A percentile compares a stretch with the other conserved stretches of the same genome.
Conservation (phyloP, 306 rosid genomes). For the Quercus suber region DNA sequence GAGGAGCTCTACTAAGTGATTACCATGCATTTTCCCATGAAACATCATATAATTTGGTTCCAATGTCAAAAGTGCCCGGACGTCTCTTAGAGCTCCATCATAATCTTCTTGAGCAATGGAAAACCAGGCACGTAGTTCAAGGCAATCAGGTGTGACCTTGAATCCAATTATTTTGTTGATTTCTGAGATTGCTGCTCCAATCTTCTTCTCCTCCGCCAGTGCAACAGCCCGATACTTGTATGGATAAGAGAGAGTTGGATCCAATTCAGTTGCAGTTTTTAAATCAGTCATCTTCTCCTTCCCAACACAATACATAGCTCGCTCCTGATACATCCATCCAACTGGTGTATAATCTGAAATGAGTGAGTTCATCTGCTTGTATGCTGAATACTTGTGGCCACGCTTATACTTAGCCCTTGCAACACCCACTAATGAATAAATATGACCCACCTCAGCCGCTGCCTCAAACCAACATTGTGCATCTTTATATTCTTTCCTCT, state of each 20-base stretch:
- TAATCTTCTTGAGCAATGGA: conserved; percentile 65
- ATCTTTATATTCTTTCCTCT: conserved; percentile 79
- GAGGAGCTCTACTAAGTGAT: conserved; percentile 65
- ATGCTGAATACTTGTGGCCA: conserved; percentile 74
- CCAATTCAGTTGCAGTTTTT: conserved; percentile 65
- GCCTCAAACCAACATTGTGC: conserved; percentile 68
- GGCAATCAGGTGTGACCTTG: conserved; percentile 81
- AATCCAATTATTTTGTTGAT: conserved; percentile 70
- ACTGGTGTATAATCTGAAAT: conserved; percentile 58
- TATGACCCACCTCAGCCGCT: conserved; percentile 71
- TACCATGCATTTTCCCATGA: conserved; percentile 64
- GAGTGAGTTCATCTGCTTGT: conserved; percentile 70
- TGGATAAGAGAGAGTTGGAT: conserved; percentile 79
- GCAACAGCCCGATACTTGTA: conserved; percentile 73
- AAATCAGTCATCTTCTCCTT: conserved; percentile 79
- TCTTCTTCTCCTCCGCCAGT: conserved; percentile 54
- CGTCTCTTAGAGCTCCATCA: conserved; percentile 75
- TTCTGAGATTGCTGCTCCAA: conserved; percentile 62
- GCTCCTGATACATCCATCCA: conserved; percentile 96
- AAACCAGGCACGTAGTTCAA: conserved; percentile 89
- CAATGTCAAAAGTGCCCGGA: conserved; percentile 80
- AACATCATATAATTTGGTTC: conserved; percentile 78
- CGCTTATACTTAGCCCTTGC: conserved; percentile 82
- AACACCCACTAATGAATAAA: conserved; percentile 68
- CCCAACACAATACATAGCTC: conserved; percentile 72